Evolutionary conservation across 768 basidiomycete species (phyloP).

Genomic region (Piloderma croceum): DNA sequence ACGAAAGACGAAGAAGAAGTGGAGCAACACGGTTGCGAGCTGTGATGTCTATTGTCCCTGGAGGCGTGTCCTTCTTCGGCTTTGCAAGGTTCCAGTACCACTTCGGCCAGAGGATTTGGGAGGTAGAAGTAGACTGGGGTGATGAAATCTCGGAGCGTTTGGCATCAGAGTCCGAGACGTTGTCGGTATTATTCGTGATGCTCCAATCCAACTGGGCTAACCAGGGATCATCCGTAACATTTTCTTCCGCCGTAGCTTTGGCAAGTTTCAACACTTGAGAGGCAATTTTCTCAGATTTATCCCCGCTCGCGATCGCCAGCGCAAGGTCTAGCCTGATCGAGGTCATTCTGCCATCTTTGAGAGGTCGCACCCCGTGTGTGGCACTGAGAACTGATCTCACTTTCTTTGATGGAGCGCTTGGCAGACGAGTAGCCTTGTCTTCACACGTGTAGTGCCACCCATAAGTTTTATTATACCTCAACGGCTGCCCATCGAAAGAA

Average conservation of each 20-base stretch:
- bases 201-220: slow-evolving; percentile 64
- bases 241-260: slow-evolving; percentile 17
- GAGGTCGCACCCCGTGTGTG: slow-evolving; percentile 41
- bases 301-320: slow-evolving; percentile 39
- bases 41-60: slow-evolving; percentile 79
- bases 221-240: slow-evolving; percentile 44
- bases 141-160: slow-evolving; percentile 35
- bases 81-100: slow-evolving; percentile 93
- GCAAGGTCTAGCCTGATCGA: slow-evolving; percentile 42
- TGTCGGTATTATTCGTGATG: too few species aligned
- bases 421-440: slow-evolving; percentile 32
- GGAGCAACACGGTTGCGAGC: slow-evolving; percentile 79
- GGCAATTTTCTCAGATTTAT: slow-evolving; percentile 29
- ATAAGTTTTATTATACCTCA: slow-evolving; percentile 47
- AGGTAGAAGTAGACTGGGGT: slow-evolving; percentile 41
- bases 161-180: slow-evolving; percentile 20
- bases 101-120: slow-evolving; percentile 96
- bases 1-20: slow-evolving; percentile 78
- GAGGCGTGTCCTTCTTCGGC: slow-evolving; percentile 60
- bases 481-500: slow-evolving; percentile 54
- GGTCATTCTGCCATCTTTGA: slow-evolving; percentile 38
- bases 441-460: slow-evolving; percentile 61
- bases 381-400: slow-evolving; percentile 39
- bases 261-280: slow-evolving; percentile 39
- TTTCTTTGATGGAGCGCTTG: slow-evolving; percentile 40